phyloP scores from a whole-genome alignment of 2,329 filamentous ascomycete genomes.

The Fusarium mundagurra region DNA sequence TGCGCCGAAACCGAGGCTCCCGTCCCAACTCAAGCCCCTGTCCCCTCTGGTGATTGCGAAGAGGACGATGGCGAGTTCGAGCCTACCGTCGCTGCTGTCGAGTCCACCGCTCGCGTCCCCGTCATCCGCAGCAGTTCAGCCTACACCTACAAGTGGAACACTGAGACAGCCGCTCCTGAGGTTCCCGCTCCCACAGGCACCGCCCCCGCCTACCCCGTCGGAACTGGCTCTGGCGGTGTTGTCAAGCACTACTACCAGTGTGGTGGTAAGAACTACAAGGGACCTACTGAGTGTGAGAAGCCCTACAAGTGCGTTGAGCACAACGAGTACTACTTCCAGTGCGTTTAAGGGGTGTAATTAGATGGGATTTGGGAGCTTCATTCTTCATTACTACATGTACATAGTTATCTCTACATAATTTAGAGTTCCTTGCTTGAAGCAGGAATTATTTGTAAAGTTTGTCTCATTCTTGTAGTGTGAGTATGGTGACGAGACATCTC shows the following conservation, averaged over 20 bases:
- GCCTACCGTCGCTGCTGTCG: background rate
- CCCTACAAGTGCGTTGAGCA: conserved; percentile 26
- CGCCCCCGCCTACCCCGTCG: conserved; percentile 7
- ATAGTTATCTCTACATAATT: conserved; percentile 34
- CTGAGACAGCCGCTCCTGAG: conserved; percentile 18
- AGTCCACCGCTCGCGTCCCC: conserved; percentile 24
- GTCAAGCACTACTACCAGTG: conserved; percentile 38
- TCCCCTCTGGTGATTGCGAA: background rate
- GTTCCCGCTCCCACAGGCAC: conserved; percentile 23
- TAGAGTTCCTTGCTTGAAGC: conserved; percentile 26
- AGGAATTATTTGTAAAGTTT: background rate
- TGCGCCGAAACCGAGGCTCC: conserved; percentile 7
- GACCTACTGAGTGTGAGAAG: conserved; percentile 36
- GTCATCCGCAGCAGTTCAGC: conserved; percentile 32
- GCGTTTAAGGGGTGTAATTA: conserved; percentile 7
- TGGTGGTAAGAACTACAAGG: conserved; percentile 31
- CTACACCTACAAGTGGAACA: conserved; percentile 35
- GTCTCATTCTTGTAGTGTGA: too few species aligned
- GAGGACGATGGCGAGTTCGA: conserved; percentile 1
- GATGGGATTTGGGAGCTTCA: background rate
- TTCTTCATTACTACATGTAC: conserved; percentile 24
- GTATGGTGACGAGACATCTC: background rate
- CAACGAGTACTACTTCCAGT: conserved; percentile 39
- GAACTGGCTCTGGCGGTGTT: conserved; percentile 13
- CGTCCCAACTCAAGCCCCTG: background rate